phyloP scores from a whole-genome alignment of 257 asterid species.

The Mentha longifolia region DNA sequence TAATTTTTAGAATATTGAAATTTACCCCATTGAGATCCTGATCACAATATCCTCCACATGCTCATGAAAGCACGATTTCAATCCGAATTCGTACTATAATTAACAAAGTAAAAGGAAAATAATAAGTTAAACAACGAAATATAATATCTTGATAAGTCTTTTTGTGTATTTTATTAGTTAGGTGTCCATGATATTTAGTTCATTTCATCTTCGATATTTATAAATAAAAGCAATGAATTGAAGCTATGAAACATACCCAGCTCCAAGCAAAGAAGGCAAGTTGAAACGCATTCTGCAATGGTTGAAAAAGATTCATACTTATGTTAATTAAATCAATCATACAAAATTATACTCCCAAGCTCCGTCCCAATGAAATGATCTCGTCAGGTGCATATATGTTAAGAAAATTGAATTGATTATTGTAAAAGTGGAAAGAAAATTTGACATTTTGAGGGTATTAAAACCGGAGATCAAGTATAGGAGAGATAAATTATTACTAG shows the following conservation, averaged over 20 bases:
- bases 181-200: too few relatives aligned
- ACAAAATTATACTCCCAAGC: too few relatives aligned
- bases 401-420: too few relatives aligned
- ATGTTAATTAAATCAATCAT: not conserved
- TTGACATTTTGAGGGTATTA: too few relatives aligned
- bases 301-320: not conserved
- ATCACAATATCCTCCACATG: conserved; percentile 75
- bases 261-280: conserved; percentile 95
- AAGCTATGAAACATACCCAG: conserved; percentile 54
- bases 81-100: conserved; percentile 79
- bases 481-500: too few relatives aligned
- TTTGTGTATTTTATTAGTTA: too few relatives aligned
- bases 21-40: conserved; percentile 88
- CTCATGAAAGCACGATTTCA: conserved; percentile 82
- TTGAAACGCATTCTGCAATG: conserved; percentile 90
- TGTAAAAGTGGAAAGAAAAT: too few relatives aligned
- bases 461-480: too few relatives aligned
- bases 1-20: not conserved
- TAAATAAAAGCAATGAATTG: not conserved
- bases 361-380: too few relatives aligned
- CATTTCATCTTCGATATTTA: not conserved
- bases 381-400: too few relatives aligned
- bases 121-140: not conserved
- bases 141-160: not conserved
- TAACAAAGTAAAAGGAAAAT: not conserved